Percentiles rank a stretch among this genome's conserved stretches.
These are phyloP conservation scores for Exophiala mesophila DNA, from an alignment of 2,329 filamentous ascomycete species.

Conservation along the genomic window DNA sequence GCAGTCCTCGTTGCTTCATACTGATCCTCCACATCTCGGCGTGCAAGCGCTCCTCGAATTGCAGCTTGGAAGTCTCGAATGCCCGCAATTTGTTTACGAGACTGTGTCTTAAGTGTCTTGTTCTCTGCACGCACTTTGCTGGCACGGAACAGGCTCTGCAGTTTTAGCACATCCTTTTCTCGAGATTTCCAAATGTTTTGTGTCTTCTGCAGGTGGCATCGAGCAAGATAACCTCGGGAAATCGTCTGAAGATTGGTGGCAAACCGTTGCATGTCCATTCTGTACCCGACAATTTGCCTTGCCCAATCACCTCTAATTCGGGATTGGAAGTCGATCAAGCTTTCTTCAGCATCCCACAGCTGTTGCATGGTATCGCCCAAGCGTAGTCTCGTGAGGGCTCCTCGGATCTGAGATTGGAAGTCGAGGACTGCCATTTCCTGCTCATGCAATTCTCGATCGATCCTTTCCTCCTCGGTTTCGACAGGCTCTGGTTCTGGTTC, in stretches of 20 bases:
- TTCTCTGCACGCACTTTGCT: slow-evolving; percentile 40
- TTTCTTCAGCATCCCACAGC: slow-evolving; percentile 79
- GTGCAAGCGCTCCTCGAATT: slow-evolving; percentile 45
- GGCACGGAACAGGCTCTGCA: slow-evolving; percentile 76
- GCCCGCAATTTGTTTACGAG: slow-evolving; percentile 38
- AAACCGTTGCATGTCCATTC: slow-evolving; percentile 75
- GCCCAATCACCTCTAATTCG: slow-evolving; percentile 83
- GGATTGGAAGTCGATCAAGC: slow-evolving; percentile 76
- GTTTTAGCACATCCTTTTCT: slow-evolving; percentile 66
- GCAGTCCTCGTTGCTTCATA: slow-evolving; percentile 60
- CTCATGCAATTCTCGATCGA: slow-evolving; percentile 74
- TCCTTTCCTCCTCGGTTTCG: slow-evolving; percentile 85
- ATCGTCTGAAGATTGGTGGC: slow-evolving; percentile 75
- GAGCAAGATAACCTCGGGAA: slow-evolving; percentile 68
- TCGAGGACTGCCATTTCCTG: slow-evolving; percentile 69
- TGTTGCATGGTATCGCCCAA: slow-evolving; percentile 80
- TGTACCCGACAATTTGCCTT: slow-evolving; percentile 75
- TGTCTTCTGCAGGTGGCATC: slow-evolving; percentile 57
- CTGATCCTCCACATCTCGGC: slow-evolving; percentile 43
- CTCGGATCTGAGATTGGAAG: slow-evolving; percentile 80
- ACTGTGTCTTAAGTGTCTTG: slow-evolving; percentile 36
- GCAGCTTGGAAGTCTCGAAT: slow-evolving; percentile 53
- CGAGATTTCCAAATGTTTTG: slow-evolving; percentile 65
- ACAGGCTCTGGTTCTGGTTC: slow-evolving; percentile 67
- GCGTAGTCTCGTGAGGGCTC: slow-evolving; percentile 69